phyloP scores from a whole-genome alignment of 2,329 filamentous ascomycete genomes.

The Botrytis medusae region DNA sequence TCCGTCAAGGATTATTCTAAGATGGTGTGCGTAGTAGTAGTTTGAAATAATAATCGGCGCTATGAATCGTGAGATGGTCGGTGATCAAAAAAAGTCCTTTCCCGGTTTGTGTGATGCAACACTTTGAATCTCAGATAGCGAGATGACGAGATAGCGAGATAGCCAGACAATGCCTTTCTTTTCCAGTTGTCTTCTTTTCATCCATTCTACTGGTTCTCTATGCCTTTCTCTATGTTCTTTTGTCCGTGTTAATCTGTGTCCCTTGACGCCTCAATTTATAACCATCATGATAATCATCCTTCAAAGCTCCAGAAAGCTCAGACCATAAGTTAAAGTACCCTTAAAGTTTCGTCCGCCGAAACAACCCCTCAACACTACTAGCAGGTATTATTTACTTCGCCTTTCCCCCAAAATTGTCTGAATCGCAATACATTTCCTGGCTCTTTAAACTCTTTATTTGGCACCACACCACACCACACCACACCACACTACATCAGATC shows the following conservation, averaged over 20 bases:
- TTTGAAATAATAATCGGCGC: neutral
- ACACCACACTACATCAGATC: neutral
- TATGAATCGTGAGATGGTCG: neutral
- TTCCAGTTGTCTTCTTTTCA: too few species aligned
- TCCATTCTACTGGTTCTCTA: neutral
- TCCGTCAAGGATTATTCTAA: neutral
- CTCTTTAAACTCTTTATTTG: neutral
- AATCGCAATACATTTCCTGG: neutral
- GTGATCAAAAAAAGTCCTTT: neutral
- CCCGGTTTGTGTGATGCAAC: constrained; percentile 6
- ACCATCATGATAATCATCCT: neutral
- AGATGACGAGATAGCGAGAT: neutral
- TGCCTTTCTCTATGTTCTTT: neutral
- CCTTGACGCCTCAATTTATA: neutral
- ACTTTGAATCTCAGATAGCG: neutral
- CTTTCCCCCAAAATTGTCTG: neutral
- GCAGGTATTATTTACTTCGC: neutral
- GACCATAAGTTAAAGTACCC: neutral
- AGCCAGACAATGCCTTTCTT: neutral
- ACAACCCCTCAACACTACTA: neutral
- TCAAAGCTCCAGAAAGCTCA: neutral
- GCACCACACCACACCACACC: neutral
- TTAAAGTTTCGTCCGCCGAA: neutral
- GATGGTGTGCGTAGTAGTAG: neutral
- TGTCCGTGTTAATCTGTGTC: neutral